Base-by-base conservation (phyloP, 1,284 basidiomycete species). In the Melampsora larici-populina region DNA sequence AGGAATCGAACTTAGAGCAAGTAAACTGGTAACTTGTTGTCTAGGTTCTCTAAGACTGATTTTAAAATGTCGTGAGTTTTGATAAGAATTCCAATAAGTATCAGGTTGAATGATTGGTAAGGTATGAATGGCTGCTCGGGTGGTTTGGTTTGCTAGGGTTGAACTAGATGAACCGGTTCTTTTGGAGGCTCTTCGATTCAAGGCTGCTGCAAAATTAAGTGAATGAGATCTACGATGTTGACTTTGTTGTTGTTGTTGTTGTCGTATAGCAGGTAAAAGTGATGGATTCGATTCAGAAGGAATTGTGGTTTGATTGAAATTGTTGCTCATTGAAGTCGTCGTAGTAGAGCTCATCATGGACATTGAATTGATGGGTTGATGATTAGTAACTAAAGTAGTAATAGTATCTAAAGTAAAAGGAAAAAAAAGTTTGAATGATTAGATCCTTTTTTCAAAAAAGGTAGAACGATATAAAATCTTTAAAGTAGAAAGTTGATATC, bases 1-100 rank as follows among this genome's bases (percentile, higher is more conserved):
- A 3, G 73, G 73, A 18, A 75, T 60, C 1, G 73, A 75, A 36
- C 73, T 75, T 31, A 75, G 73, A 1, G 73, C 73, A 31, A 75
- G 33, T 1, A 75, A 21, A 31, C 73, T 75, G 17, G 73, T 75
- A 18, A 75, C 73, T 58, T 75, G 73, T 43, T 75, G 73, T 21
- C 73, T 64, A 4, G 73, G 73, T 8, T 68, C 26, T n/a, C 18
- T 18, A 21, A 75, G 31, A 55, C 31, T 75, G 18, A 75, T 40
- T 55, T 55, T 31, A 43, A 75, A 75, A 31, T 43, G 65, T 31
- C 71, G 21, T 11, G 31, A 21, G 26, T 65, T 63, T 33, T 18
- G 31, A 46, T 63, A 64, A 0, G 71, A 48, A 63, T 65, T 51
- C 71, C 71, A 73, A 24, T 26, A 33, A 0, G 29, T 8, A 18